Conservation (phyloP, 208 protist genomes). For the Borovskyia barvae region DNA sequence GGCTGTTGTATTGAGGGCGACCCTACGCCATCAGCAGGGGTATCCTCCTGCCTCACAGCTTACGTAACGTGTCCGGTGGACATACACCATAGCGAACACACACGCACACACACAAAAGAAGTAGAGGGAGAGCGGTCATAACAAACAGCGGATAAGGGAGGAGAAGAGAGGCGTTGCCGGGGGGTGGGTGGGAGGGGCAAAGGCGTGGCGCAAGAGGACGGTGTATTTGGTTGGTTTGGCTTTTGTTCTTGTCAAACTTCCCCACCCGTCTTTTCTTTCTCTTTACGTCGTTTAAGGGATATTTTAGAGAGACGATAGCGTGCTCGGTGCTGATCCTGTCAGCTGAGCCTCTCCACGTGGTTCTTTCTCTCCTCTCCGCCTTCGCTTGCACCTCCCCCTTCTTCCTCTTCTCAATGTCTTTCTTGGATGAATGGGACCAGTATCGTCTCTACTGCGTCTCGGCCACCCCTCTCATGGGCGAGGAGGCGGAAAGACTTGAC, state of each 20-base stretch:
- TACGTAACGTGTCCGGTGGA: too few species aligned
- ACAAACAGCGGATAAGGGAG: too few species aligned
- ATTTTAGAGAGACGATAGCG: not conserved
- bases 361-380: constrained; percentile 1
- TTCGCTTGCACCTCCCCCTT: constrained; percentile 4
- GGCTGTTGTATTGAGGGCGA: too few species aligned
- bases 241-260: not conserved
- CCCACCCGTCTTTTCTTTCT: not conserved
- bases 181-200: too few species aligned
- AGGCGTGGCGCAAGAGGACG: too few species aligned
- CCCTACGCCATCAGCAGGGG: too few species aligned
- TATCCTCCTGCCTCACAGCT: too few species aligned
- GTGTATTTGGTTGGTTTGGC: not conserved
- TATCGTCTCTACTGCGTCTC: constrained; percentile 27
- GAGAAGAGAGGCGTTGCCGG: too few species aligned
- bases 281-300: not conserved
- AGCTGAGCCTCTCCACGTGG: not conserved
- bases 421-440: constrained; percentile 26
- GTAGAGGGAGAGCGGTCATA: too few species aligned
- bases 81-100: too few species aligned
- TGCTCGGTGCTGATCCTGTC: constrained; percentile 22
- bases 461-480: constrained; percentile 6
- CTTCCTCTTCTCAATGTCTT: not conserved
- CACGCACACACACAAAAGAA: too few species aligned
- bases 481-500: constrained; percentile 27